These are phyloP conservation scores for Fusarium sp. DNA, from an alignment of 2,329 filamentous ascomycete genomes.

Conservation along the genomic window DNA sequence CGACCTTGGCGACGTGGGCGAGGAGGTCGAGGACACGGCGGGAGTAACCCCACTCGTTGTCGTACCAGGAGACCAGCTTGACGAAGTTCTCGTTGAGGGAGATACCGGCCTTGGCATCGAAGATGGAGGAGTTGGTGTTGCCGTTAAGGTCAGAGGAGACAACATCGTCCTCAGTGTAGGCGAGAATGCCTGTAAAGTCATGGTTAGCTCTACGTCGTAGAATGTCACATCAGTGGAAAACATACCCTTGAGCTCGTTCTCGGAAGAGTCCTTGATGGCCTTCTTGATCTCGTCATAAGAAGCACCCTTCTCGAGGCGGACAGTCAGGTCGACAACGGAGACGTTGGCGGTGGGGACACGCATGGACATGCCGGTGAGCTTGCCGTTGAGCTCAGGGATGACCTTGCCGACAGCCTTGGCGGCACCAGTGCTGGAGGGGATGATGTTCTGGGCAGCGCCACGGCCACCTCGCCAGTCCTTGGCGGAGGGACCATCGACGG, in stretches of 20 bases:
- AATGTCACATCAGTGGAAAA: constrained; percentile 25
- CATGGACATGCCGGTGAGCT: constrained; percentile 99
- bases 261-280: constrained; percentile 86
- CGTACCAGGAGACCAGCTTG: constrained; percentile 98
- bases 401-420: constrained; percentile 99
- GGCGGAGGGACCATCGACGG: constrained; percentile 94
- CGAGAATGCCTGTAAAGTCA: constrained; percentile 76
- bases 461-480: constrained; percentile 99
- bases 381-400: constrained; percentile 97
- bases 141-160: constrained; percentile 96
- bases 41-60: constrained; percentile 99
- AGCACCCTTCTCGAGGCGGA: constrained; percentile 91
- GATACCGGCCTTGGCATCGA: constrained; percentile 99
- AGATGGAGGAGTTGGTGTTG: constrained; percentile 95
- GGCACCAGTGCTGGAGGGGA: constrained; percentile 98
- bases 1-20: constrained; percentile 83
- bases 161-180: constrained; percentile 96
- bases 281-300: constrained; percentile 93
- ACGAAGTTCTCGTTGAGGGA: constrained; percentile 98
- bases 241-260: constrained; percentile 87
- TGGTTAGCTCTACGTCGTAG: constrained; percentile 21
- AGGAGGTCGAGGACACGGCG: constrained; percentile 90
- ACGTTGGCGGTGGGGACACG: constrained; percentile 99
- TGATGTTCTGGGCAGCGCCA: constrained; percentile 99
- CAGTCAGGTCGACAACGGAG: constrained; percentile 97